A percentile compares a stretch with the other conserved stretches of the same genome.
Evolutionary conservation across 495 filamentous ascomycete genomes (phyloP).

Genomic region (Gamarada debralockiae): DNA sequence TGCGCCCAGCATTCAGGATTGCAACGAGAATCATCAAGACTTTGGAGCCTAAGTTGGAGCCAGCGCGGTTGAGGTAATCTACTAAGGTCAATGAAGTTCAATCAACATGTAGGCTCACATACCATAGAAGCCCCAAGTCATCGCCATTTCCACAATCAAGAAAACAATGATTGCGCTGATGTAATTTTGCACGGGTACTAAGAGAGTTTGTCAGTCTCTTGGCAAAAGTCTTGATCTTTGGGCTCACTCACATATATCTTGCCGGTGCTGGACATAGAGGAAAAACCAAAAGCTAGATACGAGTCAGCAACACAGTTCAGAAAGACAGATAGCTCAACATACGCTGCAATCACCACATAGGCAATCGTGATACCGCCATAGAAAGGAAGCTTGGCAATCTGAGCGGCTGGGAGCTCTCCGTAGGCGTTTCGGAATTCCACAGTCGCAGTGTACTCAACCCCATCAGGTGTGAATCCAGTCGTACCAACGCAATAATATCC

Average conservation of each 20-base stretch:
- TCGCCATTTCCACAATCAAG: conserved; percentile 89
- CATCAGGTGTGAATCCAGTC: conserved; percentile 53
- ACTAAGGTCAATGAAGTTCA: conserved; percentile 17
- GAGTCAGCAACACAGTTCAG: not conserved
- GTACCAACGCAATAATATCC: conserved; percentile 96
- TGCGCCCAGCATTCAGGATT: conserved; percentile 86
- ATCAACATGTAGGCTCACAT: not conserved
- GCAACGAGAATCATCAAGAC: conserved; percentile 85
- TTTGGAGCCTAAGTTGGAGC: conserved; percentile 77
- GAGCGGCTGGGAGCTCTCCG: conserved; percentile 89
- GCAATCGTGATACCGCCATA: conserved; percentile 93
- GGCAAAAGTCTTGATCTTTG: not conserved
- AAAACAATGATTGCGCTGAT: conserved; percentile 97
- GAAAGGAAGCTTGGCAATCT: conserved; percentile 96
- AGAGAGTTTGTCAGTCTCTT: conserved; percentile 1
- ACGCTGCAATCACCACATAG: conserved; percentile 81
- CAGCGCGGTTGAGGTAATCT: conserved; percentile 91
- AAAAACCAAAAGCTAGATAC: conserved; percentile 73
- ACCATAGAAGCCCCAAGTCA: conserved; percentile 97
- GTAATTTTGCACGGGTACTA: conserved; percentile 98
- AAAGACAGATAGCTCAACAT: conserved; percentile 28
- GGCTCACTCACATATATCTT: conserved; percentile 70
- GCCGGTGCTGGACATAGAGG: conserved; percentile 89
- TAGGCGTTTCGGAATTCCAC: conserved; percentile 94
- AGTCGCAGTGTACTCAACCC: conserved; percentile 66